Evolutionary conservation across 2,329 filamentous ascomycete genomes (phyloP).

Genomic region (Aspergillus sp.): DNA sequence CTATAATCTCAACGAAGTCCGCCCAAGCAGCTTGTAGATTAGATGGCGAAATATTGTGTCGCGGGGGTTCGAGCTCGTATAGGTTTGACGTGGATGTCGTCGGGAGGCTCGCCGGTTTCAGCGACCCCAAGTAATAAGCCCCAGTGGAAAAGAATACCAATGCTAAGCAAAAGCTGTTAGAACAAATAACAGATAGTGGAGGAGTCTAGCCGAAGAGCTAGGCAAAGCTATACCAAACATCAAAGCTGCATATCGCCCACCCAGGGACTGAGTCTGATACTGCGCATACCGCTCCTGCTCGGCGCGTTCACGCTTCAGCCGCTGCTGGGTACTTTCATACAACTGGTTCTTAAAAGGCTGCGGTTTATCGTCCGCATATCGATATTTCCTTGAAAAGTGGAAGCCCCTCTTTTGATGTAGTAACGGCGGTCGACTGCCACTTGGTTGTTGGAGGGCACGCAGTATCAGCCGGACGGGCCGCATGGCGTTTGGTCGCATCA

Average conservation of each 20-base stretch:
- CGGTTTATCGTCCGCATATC: slow-evolving; percentile 27
- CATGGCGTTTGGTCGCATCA: slow-evolving; percentile 4
- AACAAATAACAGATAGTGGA: background rate
- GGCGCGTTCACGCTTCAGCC: slow-evolving; percentile 58
- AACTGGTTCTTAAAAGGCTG: slow-evolving; percentile 61
- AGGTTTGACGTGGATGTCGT: slow-evolving; percentile 60
- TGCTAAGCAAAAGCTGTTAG: slow-evolving; percentile 39
- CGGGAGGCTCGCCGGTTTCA: slow-evolving; percentile 48
- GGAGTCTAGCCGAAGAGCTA: background rate
- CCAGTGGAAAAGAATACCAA: slow-evolving; percentile 51
- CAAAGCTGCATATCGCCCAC: slow-evolving; percentile 39
- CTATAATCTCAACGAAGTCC: slow-evolving; percentile 62
- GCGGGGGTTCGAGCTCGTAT: slow-evolving; percentile 45
- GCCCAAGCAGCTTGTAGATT: slow-evolving; percentile 65
- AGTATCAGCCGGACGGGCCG: background rate
- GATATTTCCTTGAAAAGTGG: slow-evolving; percentile 17
- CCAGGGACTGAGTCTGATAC: slow-evolving; percentile 41
- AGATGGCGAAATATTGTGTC: slow-evolving; percentile 56
- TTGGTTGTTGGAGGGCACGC: slow-evolving; percentile 5
- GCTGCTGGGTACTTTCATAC: slow-evolving; percentile 60
- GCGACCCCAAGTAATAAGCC: slow-evolving; percentile 57
- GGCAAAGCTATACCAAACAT: slow-evolving; percentile 32
- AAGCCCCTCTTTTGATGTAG: slow-evolving; percentile 23
- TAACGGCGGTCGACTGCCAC: background rate
- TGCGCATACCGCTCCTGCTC: slow-evolving; percentile 54